Evolutionary conservation across 371 early-diverging fungal species (phyloP).

Genomic region (Gilbertella persicaria): DNA sequence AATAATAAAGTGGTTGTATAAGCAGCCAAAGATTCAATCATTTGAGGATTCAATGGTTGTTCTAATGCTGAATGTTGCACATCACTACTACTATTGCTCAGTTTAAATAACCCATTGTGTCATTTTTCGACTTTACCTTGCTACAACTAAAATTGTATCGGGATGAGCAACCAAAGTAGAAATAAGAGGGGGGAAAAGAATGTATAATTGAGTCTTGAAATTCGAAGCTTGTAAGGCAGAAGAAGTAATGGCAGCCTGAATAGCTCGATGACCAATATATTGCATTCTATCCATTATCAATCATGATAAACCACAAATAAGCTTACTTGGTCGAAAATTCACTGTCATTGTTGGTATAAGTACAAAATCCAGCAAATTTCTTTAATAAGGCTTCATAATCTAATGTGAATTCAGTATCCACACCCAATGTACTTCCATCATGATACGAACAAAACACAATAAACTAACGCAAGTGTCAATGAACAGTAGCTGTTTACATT

Average conservation of each 20-base stretch:
- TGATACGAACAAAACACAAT: constrained; percentile 66
- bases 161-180: constrained; percentile 37
- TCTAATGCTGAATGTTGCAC: constrained; percentile 25
- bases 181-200: constrained; percentile 62
- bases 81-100: constrained; percentile 22
- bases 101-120: constrained; percentile 1
- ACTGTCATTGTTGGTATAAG: constrained; percentile 44
- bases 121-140: constrained; percentile 27
- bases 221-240: constrained; percentile 56
- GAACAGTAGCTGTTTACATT: neutral
- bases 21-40: constrained; percentile 31
- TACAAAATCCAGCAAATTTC: constrained; percentile 60
- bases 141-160: neutral
- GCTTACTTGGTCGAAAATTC: constrained; percentile 25
- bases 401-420: constrained; percentile 64
- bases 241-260: constrained; percentile 57
- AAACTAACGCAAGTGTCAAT: constrained; percentile 67
- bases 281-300: constrained; percentile 21
- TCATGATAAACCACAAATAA: neutral
- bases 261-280: constrained; percentile 57
- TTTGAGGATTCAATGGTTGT: constrained; percentile 3
- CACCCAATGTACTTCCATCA: constrained; percentile 65
- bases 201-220: constrained; percentile 52
- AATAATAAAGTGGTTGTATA: constrained; percentile 34
- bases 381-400: constrained; percentile 53